Base-by-base conservation (phyloP, 176 grass and related monocot species). In the Oryza nivara region DNA sequence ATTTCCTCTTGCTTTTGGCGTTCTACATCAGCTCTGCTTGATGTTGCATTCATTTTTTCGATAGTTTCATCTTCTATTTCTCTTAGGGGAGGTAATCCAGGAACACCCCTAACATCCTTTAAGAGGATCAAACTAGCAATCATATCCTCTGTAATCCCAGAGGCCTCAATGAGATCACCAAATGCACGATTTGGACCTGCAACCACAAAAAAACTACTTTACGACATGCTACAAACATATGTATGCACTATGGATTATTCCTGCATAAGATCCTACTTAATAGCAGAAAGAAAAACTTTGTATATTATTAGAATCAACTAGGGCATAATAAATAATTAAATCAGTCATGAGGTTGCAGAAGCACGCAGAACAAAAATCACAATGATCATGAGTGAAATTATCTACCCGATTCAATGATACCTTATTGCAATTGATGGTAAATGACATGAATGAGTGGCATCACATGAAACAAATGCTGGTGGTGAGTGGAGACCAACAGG, bases 111-210 rank as follows among this genome's bases (percentile, higher is more conserved):
- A 49, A 88, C 91, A 49, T 96, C 96, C 88, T 94, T 99, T 54
- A 96, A 82, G 32, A 99, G 91, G 90, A 99, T 96, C 86, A 99
- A 83, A 90, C 93, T 92, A 79, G 94, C 91, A 32, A 99, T 93
- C 96, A 99, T 94, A 72, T 72, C 91, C 43, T 99, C 93, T 1
- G 91, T 96, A 70, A 99, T 96, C 35, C 90, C 90, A 58, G 96
- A 96, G 78, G 79, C 72, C 1, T 77, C 84, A 69, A 94, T 84
- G 14, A 94, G 86, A 89, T 99, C 93, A 58, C 96, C 96, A 80
- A 99, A 99, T 76, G 96, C 93, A 63, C 83, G 80, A 78, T 96
- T 90, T 17, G 91, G 93, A 84, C 93, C 96, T 99, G 90, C 54
- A 86, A 85, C 48, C 61, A 51, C 34, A 34, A 49, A 80, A 79